Evolutionary conservation across 345 rosid genomes (phyloP).

Genomic region (Arabis hirsuta): DNA sequence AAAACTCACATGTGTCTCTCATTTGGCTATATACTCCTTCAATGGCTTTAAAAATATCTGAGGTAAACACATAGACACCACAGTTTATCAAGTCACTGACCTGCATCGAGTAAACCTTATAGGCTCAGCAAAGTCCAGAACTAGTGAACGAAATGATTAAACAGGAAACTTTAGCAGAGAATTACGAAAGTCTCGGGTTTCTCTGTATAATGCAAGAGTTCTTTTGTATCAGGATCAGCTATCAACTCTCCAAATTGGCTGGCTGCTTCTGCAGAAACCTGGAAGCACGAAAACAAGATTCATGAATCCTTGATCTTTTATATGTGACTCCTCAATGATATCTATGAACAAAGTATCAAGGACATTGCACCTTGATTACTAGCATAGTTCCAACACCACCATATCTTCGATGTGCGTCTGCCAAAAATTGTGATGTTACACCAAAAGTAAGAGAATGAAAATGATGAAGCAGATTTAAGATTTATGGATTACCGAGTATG

Average conservation of each 20-base stretch:
- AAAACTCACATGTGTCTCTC: constrained; percentile 64
- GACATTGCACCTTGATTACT: constrained; percentile 67
- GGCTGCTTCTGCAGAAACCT: constrained; percentile 95
- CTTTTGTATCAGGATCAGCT: constrained; percentile 76
- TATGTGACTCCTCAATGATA: background rate
- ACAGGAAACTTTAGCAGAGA: constrained; percentile 27
- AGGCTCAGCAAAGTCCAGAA: constrained; percentile 8
- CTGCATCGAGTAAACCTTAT: constrained; percentile 46
- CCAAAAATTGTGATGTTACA: background rate
- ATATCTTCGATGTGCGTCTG: constrained; percentile 74
- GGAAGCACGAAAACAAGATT: constrained; percentile 1
- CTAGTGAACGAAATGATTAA: constrained; percentile 8
- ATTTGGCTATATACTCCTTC: constrained; percentile 55
- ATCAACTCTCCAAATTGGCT: constrained; percentile 81
- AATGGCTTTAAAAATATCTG: constrained; percentile 68
- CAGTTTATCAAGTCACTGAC: constrained; percentile 87
- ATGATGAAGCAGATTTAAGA: background rate
- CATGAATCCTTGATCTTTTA: constrained; percentile 5
- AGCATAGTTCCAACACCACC: constrained; percentile 83
- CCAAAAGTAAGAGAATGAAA: constrained; percentile 3
- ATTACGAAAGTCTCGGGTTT: constrained; percentile 92
- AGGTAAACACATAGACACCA: constrained; percentile 77
- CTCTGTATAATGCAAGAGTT: constrained; percentile 84
- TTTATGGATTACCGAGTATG: constrained; percentile 63
- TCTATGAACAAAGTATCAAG: background rate